Conservation (phyloP, 2,329 filamentous ascomycete genomes). For the Verticillium tricorpus region DNA sequence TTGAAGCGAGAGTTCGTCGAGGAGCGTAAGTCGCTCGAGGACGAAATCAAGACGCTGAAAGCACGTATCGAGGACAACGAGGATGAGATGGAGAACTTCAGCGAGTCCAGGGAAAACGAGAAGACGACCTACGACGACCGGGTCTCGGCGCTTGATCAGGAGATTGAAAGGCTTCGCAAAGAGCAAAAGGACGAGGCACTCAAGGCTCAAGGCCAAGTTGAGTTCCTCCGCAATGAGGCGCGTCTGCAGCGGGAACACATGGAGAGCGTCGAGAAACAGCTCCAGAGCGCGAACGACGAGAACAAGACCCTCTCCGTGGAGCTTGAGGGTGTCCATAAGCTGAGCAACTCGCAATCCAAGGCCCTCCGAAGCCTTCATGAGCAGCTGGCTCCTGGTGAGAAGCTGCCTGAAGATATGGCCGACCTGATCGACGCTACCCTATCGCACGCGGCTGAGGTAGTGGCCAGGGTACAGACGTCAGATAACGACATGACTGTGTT, state of each 20-base stretch:
- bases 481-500: conserved; percentile 57
- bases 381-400: conserved; percentile 50
- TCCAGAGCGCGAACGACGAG: conserved; percentile 52
- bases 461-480: conserved; percentile 54
- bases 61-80: conserved; percentile 81
- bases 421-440: conserved; percentile 58
- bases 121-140: conserved; percentile 66
- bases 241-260: conserved; percentile 55
- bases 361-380: conserved; percentile 55
- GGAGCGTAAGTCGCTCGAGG: conserved; percentile 78
- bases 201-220: conserved; percentile 57
- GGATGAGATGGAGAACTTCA: conserved; percentile 82
- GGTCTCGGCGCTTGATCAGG: conserved; percentile 62
- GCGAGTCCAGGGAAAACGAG: conserved; percentile 80
- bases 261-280: conserved; percentile 52
- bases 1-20: conserved; percentile 83
- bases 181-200: conserved; percentile 53
- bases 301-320: conserved; percentile 45
- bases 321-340: conserved; percentile 45
- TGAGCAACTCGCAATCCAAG: conserved; percentile 45
- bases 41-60: conserved; percentile 73
- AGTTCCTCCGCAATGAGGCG: conserved; percentile 57
- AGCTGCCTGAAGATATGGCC: conserved; percentile 49
- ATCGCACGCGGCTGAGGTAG: conserved; percentile 50
- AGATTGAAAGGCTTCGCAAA: conserved; percentile 61